A percentile compares a stretch with the other conserved stretches of the same genome.
Conservation (phyloP, 768 basidiomycete species). For the Hemileccinum impolitum region DNA sequence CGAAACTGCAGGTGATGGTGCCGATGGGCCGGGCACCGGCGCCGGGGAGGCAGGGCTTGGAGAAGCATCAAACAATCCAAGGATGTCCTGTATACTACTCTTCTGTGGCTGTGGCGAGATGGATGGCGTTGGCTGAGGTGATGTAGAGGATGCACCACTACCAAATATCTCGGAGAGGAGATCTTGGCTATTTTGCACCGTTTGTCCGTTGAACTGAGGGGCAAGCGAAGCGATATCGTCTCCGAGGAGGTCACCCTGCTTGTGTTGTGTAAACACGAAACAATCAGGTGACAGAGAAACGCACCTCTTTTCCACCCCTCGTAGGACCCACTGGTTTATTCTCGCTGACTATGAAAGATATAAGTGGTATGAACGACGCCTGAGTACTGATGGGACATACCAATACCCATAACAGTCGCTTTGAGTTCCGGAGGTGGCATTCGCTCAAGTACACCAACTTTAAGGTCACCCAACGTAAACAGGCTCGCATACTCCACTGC, state of each 20-base stretch:
- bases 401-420: constrained; percentile 92
- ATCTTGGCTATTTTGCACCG: constrained; percentile 69
- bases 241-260: constrained; percentile 71
- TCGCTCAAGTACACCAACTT: constrained; percentile 85
- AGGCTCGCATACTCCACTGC: constrained; percentile 92
- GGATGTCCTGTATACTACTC: constrained; percentile 82
- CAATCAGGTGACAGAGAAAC: constrained; percentile 11
- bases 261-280: constrained; percentile 3
- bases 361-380: constrained; percentile 1
- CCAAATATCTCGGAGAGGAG: constrained; percentile 94
- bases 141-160: constrained; percentile 28
- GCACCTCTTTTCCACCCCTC: constrained; percentile 67
- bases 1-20: constrained; percentile 36
- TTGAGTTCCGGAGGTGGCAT: constrained; percentile 99
- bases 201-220: constrained; percentile 40
- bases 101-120: constrained; percentile 47
- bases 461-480: constrained; percentile 72
- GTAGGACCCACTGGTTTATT: constrained; percentile 95
- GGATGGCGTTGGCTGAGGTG: constrained; percentile 36
- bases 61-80: constrained; percentile 75
- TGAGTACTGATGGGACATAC: constrained; percentile 41
- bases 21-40: constrained; percentile 6
- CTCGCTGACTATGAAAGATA: constrained; percentile 69
- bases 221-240: constrained; percentile 58
- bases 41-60: constrained; percentile 31